Evolutionary conservation across 192 early-diverging fungal genomes (phyloP).

Genomic region (Funneliformis mosseae): DNA sequence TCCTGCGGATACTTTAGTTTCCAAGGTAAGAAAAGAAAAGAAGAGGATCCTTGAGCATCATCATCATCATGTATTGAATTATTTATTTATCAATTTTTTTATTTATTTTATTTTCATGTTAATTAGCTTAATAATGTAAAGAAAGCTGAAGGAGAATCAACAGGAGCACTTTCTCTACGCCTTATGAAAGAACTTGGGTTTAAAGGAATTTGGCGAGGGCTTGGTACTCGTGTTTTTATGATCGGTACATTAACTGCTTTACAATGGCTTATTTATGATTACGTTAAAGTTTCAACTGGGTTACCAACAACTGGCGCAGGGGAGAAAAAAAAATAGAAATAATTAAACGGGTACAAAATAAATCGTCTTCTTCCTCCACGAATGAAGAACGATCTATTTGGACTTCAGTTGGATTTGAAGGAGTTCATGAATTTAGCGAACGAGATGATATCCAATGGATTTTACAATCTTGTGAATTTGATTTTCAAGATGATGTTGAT

Average conservation of each 20-base stretch:
- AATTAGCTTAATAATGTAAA: conserved; percentile 57
- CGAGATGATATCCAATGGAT: neutral
- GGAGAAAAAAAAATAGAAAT: conserved; percentile 20
- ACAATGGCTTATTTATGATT: conserved; percentile 84
- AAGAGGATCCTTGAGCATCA: too few relatives aligned
- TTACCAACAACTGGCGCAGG: conserved; percentile 16
- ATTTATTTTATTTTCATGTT: neutral
- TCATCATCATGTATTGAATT: too few relatives aligned
- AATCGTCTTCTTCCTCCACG: neutral
- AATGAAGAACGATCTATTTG: neutral
- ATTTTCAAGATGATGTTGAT: neutral
- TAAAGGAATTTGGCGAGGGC: conserved; percentile 74
- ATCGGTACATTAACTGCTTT: conserved; percentile 88
- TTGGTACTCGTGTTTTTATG: conserved; percentile 88
- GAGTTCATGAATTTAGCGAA: neutral
- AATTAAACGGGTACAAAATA: neutral
- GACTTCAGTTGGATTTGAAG: neutral
- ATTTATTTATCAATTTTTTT: neutral
- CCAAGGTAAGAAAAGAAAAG: conserved; percentile 42
- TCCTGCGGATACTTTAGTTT: conserved; percentile 84
- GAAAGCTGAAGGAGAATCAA: conserved; percentile 61
- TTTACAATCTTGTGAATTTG: neutral
- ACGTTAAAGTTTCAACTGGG: conserved; percentile 22
- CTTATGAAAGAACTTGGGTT: conserved; percentile 67
- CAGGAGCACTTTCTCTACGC: conserved; percentile 46